These are phyloP conservation scores for Podila horticola DNA, from an alignment of 192 early-diverging fungal species.

Conservation along the genomic window DNA sequence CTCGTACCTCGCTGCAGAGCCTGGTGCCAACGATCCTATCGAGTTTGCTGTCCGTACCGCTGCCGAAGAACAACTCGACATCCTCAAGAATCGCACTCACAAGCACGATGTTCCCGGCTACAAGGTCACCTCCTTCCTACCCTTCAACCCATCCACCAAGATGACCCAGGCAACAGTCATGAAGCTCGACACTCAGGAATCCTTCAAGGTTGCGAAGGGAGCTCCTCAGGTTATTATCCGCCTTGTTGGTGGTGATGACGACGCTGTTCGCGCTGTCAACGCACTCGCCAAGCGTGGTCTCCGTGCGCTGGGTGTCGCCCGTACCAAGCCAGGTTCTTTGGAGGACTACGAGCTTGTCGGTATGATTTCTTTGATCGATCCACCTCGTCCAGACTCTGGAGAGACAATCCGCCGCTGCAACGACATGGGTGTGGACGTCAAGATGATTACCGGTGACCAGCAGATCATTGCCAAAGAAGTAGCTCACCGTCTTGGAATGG, in stretches of 20 bases:
- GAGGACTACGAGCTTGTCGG: constrained; percentile 87
- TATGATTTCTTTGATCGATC: constrained; percentile 93
- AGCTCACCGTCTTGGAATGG: constrained; percentile 91
- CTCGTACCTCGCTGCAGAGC: constrained; percentile 88
- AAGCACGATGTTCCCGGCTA: constrained; percentile 83
- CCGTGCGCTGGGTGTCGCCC: constrained; percentile 92
- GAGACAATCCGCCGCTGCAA: constrained; percentile 88
- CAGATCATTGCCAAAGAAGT: constrained; percentile 96
- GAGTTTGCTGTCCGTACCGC: constrained; percentile 90
- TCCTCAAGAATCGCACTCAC: constrained; percentile 66
- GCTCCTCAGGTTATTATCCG: constrained; percentile 92
- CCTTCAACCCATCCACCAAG: constrained; percentile 95
- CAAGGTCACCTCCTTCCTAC: constrained; percentile 91
- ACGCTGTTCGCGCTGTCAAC: constrained; percentile 85
- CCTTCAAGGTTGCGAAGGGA: constrained; percentile 93
- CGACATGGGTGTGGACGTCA: constrained; percentile 88
- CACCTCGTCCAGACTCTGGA: constrained; percentile 90
- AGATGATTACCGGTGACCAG: constrained; percentile 99
- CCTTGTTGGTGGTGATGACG: constrained; percentile 84
- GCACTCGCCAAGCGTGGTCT: constrained; percentile 82
- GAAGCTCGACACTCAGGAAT: constrained; percentile 79
- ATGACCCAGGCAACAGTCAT: constrained; percentile 91
- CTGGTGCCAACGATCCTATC: constrained; percentile 92
- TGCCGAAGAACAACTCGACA: constrained; percentile 76
- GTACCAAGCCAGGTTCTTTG: constrained; percentile 72